Evolutionary conservation across 768 basidiomycete genomes (phyloP).

Genomic region (Leccinum pellstonianum): DNA sequence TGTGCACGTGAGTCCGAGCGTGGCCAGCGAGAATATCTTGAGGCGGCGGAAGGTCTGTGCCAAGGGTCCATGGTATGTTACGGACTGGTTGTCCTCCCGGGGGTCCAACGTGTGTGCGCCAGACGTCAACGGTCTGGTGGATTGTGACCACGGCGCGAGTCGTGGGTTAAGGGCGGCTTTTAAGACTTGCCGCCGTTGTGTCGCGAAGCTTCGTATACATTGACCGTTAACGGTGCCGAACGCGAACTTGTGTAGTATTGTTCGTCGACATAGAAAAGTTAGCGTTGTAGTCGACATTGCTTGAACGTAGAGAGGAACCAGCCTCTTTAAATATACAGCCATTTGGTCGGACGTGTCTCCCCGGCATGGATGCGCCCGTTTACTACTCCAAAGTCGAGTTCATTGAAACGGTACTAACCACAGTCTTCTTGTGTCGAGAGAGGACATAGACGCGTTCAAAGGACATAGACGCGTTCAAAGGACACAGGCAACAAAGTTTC

Average conservation of each 20-base stretch:
- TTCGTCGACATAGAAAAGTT: conserved; percentile 16
- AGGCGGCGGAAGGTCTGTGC: conserved; percentile 66
- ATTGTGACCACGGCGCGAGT: conserved; percentile 6
- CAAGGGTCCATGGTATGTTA: conserved; percentile 70
- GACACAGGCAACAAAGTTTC: conserved; percentile 97
- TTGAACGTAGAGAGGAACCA: neutral
- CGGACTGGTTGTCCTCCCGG: conserved; percentile 4
- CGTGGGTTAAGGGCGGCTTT: neutral
- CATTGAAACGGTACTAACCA: conserved; percentile 73
- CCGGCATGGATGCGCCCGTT: conserved; percentile 65
- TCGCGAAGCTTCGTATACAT: conserved; percentile 1
- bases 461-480: conserved; percentile 51
- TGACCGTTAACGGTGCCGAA: neutral
- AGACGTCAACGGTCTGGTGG: neutral
- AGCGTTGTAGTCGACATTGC: conserved; percentile 12
- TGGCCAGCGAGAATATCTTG: conserved; percentile 81
- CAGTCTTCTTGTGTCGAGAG: neutral
- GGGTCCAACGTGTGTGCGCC: conserved; percentile 5
- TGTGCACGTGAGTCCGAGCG: conserved; percentile 63
- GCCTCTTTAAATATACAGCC: neutral
- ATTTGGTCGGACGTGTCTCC: conserved; percentile 14
- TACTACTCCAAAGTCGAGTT: conserved; percentile 82
- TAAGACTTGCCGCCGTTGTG: neutral
- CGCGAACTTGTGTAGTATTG: conserved; percentile 4
- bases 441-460: no score